Conservation (phyloP, 768 basidiomycete species). For the Phaeotremella skinneri region DNA sequence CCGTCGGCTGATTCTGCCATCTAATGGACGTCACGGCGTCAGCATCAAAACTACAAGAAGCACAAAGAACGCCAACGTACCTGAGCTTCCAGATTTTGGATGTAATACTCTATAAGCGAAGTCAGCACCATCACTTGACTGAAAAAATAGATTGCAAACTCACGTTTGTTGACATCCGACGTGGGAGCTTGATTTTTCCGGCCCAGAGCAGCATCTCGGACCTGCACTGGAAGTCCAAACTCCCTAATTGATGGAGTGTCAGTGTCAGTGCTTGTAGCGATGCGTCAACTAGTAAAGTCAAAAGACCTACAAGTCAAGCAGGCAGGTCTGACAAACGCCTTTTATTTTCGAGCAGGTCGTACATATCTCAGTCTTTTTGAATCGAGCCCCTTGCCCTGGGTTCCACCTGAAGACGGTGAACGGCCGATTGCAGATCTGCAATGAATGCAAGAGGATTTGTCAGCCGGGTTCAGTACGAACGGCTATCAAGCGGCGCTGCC, state of each 20-base stretch:
- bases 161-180: slow-evolving; percentile 88
- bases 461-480: neutral
- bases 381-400: slow-evolving; percentile 85
- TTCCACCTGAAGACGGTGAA: slow-evolving; percentile 99
- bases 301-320: slow-evolving; percentile 70
- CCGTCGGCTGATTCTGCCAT: slow-evolving; percentile 54
- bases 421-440: slow-evolving; percentile 80
- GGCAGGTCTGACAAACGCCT: slow-evolving; percentile 87
- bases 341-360: slow-evolving; percentile 85
- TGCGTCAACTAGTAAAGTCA: neutral
- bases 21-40: slow-evolving; percentile 51
- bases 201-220: slow-evolving; percentile 90
- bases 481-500: neutral
- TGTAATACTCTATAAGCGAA: slow-evolving; percentile 50
- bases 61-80: slow-evolving; percentile 3
- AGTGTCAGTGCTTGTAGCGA: neutral
- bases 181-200: slow-evolving; percentile 80
- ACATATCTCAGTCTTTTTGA: slow-evolving; percentile 95
- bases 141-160: slow-evolving; percentile 76
- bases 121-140: slow-evolving; percentile 1
- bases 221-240: slow-evolving; percentile 93
- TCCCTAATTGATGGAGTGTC: slow-evolving; percentile 54
- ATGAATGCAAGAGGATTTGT: neutral
- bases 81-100: slow-evolving; percentile 49
- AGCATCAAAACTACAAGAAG: slow-evolving; percentile 9